These are phyloP conservation scores for Ceratocystis papillata DNA, from an alignment of 2,329 filamentous ascomycete species.

Conservation along the genomic window DNA sequence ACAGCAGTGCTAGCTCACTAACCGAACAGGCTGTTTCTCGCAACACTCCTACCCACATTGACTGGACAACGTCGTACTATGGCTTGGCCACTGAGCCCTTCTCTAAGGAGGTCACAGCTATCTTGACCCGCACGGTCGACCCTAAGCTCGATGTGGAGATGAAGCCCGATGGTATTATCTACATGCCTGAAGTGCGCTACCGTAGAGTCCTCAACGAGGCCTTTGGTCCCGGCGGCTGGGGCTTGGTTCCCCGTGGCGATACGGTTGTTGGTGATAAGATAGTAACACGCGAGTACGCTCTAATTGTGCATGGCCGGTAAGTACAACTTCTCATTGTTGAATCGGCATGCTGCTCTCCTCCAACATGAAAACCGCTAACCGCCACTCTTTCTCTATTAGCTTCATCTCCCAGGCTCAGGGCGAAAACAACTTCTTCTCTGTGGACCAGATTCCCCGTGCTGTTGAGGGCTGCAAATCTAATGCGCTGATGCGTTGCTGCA, in stretches of 20 bases:
- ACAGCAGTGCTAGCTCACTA: background rate
- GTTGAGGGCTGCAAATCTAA: conserved; percentile 97
- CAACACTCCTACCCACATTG: conserved; percentile 33
- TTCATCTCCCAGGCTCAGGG: conserved; percentile 86
- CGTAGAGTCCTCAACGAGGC: conserved; percentile 76
- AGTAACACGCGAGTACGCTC: conserved; percentile 82
- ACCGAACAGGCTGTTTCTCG: conserved; percentile 17
- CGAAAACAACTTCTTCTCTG: conserved; percentile 85
- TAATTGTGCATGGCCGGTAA: conserved; percentile 78
- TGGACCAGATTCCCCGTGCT: conserved; percentile 83
- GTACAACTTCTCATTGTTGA: conserved; percentile 29
- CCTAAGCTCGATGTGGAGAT: conserved; percentile 71
- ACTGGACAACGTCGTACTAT: conserved; percentile 79
- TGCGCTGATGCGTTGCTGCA: conserved; percentile 94
- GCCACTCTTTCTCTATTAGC: conserved; percentile 37
- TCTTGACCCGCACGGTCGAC: conserved; percentile 57
- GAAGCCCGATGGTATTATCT: conserved; percentile 94
- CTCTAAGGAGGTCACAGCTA: conserved; percentile 53
- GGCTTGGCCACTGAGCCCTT: conserved; percentile 64
- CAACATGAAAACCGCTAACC: background rate
- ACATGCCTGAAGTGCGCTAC: conserved; percentile 97
- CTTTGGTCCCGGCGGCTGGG: conserved; percentile 94
- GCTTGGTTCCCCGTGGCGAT: conserved; percentile 76
- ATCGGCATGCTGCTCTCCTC: background rate
- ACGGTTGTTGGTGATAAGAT: conserved; percentile 71